Base-by-base conservation (phyloP, 805 yeast genomes). In the Priceomyces carsonii region DNA sequence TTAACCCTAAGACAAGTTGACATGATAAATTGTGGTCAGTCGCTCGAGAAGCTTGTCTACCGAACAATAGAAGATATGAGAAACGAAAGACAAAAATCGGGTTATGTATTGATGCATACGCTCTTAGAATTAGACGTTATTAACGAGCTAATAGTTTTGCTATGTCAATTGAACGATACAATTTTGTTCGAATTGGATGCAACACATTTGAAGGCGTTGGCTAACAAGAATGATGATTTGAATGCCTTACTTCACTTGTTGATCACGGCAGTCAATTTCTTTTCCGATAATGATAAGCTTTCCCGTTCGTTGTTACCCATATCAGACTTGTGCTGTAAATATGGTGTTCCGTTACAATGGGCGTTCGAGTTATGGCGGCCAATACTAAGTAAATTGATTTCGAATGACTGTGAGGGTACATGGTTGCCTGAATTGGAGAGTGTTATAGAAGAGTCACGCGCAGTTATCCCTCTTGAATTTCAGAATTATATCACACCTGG, bases 291-390 rank as follows among this genome's bases (percentile, higher is more conserved):
- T 34, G 50, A 49, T 8, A 47, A 56, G 1, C 65, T 75, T 23
- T 38, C 47, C 0, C 35, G 53, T 0, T 49, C 61, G 6, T 59
- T 82, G 44, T 35, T 71, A 1, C 52, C 77, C 1, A 52, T 77
- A 14, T 55, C 57, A 8, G 62, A 60, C 3, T 58, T 84, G 24
- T 50, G 68, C 2, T 44, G 50, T 3, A 55, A 66, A 2, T 79
- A 68, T 42, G 61, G 67, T 2, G 63, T 83, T 6, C 66, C 77
- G 3, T 57, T 75, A 0, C 69, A 71, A 13, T 82, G 91, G 87
- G 80, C 80, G 0, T 87, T 86, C 60, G 86, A 82, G 42, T 51
- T 87, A 2, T 88, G 95, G 95, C 72, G 96, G 53, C 51, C 56
- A 43, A 61, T 51, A 40, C 69, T 56, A 55, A 58, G 46, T 18